phyloP scores from a whole-genome alignment of 148 eudicot species.

The Pouteria glomerata region DNA sequence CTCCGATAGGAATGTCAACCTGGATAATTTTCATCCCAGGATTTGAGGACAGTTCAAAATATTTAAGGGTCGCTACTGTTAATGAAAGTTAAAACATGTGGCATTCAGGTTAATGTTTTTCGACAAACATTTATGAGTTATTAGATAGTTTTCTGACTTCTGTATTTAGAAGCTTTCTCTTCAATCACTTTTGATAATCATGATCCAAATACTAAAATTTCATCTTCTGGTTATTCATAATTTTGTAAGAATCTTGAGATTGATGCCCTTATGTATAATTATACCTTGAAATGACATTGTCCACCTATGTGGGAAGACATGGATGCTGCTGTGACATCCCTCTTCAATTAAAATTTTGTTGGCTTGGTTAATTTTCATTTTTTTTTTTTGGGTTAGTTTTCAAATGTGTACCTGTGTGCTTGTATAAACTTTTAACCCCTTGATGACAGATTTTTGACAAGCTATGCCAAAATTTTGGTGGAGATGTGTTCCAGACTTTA shows the following conservation, averaged over 20 bases:
- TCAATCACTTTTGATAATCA: not conserved
- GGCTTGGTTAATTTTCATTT: slow-evolving; percentile 3
- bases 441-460: slow-evolving; percentile 87
- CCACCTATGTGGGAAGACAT: not conserved
- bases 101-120: not conserved
- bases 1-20: not conserved
- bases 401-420: not conserved
- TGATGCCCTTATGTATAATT: not conserved
- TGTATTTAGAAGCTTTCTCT: not conserved
- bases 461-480: slow-evolving; percentile 89
- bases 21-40: not conserved
- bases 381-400: too few species aligned
- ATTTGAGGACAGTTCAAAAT: not conserved
- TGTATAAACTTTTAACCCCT: slow-evolving; percentile 1
- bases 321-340: not conserved
- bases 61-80: too few species aligned
- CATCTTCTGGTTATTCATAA: not conserved
- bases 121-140: not conserved
- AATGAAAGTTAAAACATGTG: too few species aligned
- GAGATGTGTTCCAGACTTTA: slow-evolving; percentile 83
- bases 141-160: not conserved
- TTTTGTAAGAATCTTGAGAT: not conserved
- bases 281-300: not conserved
- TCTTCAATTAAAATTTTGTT: not conserved
- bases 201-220: not conserved